These are phyloP conservation scores for Acorus calamus DNA, from an alignment of 106 monocot genomes.

Conservation along the genomic window DNA sequence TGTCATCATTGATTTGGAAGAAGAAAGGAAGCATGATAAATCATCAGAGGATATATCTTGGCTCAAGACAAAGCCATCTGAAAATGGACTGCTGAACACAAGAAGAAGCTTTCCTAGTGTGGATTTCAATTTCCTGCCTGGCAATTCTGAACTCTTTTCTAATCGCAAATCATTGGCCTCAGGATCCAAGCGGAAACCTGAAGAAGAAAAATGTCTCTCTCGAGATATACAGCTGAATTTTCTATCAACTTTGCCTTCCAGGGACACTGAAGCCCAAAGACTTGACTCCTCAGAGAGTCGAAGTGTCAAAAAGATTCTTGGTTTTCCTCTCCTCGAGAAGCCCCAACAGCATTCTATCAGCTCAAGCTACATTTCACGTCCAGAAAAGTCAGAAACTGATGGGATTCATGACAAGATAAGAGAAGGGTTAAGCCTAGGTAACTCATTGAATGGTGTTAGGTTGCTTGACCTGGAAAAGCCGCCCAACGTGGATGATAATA, in stretches of 20 bases:
- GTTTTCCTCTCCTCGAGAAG: constrained; percentile 13
- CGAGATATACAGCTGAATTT: neutral
- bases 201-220: constrained; percentile 2
- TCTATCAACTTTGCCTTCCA: constrained; percentile 1
- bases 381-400: neutral
- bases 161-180: neutral
- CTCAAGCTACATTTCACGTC: neutral
- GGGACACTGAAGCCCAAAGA: neutral
- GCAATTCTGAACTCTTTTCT: constrained; percentile 10
- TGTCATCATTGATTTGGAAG: neutral
- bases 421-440: neutral
- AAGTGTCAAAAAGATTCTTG: constrained; percentile 4
- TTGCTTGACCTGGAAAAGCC: neutral
- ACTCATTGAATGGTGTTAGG: neutral
- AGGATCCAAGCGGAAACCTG: neutral
- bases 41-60: constrained; percentile 7
- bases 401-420: neutral
- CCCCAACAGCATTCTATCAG: neutral
- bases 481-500: too few relatives aligned
- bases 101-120: neutral
- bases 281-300: neutral
- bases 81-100: neutral
- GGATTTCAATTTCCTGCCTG: constrained; percentile 3
- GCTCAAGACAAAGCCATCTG: constrained; percentile 16
- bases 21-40: constrained; percentile 1